Evolutionary conservation across 108 stramenopile species (phyloP).

Genomic region (Conticribra weissflogii): DNA sequence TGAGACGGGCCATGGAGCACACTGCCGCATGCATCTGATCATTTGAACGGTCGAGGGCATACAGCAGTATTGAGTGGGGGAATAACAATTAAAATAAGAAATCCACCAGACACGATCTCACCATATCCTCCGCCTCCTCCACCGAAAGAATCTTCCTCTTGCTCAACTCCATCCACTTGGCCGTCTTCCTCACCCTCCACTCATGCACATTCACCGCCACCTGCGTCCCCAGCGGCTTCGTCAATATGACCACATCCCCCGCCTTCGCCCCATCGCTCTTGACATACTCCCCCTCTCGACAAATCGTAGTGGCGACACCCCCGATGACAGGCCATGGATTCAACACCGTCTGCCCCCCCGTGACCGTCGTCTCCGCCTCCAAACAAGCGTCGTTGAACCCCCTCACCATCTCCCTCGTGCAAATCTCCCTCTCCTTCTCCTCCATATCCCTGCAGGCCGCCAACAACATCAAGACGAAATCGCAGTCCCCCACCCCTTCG

Average conservation of each 20-base stretch:
- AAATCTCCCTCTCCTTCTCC: constrained; percentile 68
- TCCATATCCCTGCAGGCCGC: constrained; percentile 80
- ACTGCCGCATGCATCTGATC: constrained; percentile 74
- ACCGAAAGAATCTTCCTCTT: constrained; percentile 22
- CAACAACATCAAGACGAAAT: constrained; percentile 84
- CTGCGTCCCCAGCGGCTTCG: constrained; percentile 88
- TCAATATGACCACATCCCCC: constrained; percentile 81
- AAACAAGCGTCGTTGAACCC: constrained; percentile 83
- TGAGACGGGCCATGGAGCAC: constrained; percentile 79
- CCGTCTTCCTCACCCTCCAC: constrained; percentile 57
- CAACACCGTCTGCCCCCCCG: constrained; percentile 87
- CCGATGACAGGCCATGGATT: constrained; percentile 93
- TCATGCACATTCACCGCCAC: constrained; percentile 89
- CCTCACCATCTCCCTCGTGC: constrained; percentile 78
- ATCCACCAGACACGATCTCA: not conserved
- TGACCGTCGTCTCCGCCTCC: constrained; percentile 75
- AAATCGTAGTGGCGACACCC: constrained; percentile 81
- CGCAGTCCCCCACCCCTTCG: constrained; percentile 80
- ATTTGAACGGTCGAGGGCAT: too few species aligned
- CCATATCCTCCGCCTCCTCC: constrained; percentile 69
- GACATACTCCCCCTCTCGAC: constrained; percentile 73
- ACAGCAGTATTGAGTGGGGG: too few species aligned
- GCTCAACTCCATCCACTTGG: constrained; percentile 33
- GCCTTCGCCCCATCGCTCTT: constrained; percentile 70
- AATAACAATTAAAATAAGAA: too few species aligned